These are phyloP conservation scores for Pseudogymnoascus sp. DNA, from an alignment of 2,329 filamentous ascomycete genomes.

Conservation along the genomic window DNA sequence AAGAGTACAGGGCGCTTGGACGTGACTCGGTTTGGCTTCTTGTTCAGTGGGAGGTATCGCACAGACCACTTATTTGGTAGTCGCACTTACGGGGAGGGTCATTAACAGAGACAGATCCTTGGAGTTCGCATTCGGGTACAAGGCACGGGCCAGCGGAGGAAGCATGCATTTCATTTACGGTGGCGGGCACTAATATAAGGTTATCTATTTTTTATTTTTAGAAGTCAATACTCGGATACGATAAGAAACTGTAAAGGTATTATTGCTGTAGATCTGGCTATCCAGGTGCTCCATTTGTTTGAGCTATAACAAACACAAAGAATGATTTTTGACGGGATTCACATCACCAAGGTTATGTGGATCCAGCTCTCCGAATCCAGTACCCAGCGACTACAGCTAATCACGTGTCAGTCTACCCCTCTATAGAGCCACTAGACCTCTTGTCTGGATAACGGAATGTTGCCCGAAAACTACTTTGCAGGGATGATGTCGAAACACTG, in stretches of 20 bases:
- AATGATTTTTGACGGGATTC: background rate
- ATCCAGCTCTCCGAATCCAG: background rate
- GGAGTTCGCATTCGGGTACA: background rate
- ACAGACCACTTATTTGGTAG: background rate
- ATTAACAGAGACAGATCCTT: background rate
- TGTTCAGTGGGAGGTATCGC: background rate
- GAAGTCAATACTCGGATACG: background rate
- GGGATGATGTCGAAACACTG: background rate
- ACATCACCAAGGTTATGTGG: background rate
- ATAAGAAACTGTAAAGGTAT: background rate
- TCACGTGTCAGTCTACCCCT: background rate
- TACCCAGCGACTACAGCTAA: background rate
- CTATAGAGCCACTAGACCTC: background rate
- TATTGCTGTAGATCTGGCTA: background rate
- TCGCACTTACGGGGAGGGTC: background rate
- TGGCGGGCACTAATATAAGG: background rate
- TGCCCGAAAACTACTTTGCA: background rate
- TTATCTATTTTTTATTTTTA: background rate
- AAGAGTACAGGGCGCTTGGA: background rate
- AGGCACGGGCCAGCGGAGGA: background rate
- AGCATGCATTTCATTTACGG: background rate
- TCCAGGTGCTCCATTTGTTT: background rate
- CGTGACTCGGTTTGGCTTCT: background rate
- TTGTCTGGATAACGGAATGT: background rate
- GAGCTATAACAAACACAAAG: background rate